Evolutionary conservation across 257 asterid genomes (phyloP), one percentile per base, ranked within the genome.

Genomic region (Solanum arcanum): DNA sequence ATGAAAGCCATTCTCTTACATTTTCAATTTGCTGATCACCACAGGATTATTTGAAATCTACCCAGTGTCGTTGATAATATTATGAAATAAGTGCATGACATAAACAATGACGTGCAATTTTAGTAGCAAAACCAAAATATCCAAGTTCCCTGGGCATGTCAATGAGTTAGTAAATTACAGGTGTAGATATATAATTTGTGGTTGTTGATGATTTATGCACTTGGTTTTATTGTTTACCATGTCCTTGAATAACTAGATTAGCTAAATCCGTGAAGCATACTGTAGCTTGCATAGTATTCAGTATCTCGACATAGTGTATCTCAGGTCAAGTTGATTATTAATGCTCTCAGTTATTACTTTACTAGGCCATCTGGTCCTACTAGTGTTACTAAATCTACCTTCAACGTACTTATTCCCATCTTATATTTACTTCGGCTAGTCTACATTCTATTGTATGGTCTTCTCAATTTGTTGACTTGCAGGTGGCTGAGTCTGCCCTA

Each of bases 401-500:
- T 44, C 23, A 1, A 16, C 29, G 42, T 27, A 5, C 66, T 44
- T 27, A 27, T 80, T 80, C 29, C 29, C 27, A 16, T 47, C 42
- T 11, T 80, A 47, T 37, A 47, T 80, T 9, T 80, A 27, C 6
- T 47, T 49, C 29, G 23, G 70, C 42, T 70, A 0, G 18, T 70
- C 82, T 44, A 20, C 83, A 9, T 46, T 69, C 27, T 20, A 0
- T 18, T 35, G 15, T 52, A 31, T 73, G 60, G 0, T 52, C 5
- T 7, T 62, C 84, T 52, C 37, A 41, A 60, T 88, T 81, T 76
- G 25, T 37, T 46, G 72, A 83, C 35, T 59, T 90, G 62, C 88
- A 97, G 99, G 93, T 76, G 86, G 98, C 98, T 31, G 98, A 97
- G 93, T 83, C 94, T 69, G 95, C 97, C 56, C 27, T 97, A 83